Conservation (phyloP, 371 early-diverging fungal species). For the Mortierella sp. region DNA sequence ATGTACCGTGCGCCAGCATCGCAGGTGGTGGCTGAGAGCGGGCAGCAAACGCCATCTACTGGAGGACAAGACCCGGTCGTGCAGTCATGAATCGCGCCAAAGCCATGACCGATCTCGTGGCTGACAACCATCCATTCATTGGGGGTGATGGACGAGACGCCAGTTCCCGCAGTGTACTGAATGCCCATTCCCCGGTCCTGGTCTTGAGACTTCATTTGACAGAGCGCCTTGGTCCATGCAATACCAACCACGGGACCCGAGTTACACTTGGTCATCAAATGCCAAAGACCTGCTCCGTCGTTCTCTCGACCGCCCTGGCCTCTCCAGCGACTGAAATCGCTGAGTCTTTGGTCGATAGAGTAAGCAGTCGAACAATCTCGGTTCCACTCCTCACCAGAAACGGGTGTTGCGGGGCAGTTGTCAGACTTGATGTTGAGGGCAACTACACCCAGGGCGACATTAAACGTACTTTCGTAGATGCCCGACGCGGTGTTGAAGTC, state of each 20-base stretch:
- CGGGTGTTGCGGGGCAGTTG: conserved; percentile 68
- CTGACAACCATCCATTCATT: conserved; percentile 96
- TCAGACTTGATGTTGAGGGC: conserved; percentile 78
- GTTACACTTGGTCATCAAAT: conserved; percentile 92
- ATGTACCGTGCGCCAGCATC: conserved; percentile 83
- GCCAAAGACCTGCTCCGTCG: conserved; percentile 93
- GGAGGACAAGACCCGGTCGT: conserved; percentile 57
- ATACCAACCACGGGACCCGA: conserved; percentile 93
- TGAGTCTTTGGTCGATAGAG: conserved; percentile 84
- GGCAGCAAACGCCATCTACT: conserved; percentile 78
- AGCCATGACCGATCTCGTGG: conserved; percentile 95
- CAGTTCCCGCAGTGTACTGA: conserved; percentile 77
- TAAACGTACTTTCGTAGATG: conserved; percentile 91
- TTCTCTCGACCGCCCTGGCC: conserved; percentile 61
- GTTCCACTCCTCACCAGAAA: conserved; percentile 79
- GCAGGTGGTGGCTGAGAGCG: conserved; percentile 72
- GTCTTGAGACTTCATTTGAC: conserved; percentile 64
- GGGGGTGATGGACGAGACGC: conserved; percentile 85
- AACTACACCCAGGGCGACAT: conserved; percentile 88
- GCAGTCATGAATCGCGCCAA: conserved; percentile 85
- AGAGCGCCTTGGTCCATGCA: conserved; percentile 91
- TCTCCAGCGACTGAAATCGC: conserved; percentile 94
- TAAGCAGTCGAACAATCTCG: conserved; percentile 81
- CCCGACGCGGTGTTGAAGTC: conserved; percentile 85
- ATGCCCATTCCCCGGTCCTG: conserved; percentile 47